Evolutionary conservation across 495 filamentous ascomycete genomes (phyloP).

Genomic region (Neurospora intermedia): DNA sequence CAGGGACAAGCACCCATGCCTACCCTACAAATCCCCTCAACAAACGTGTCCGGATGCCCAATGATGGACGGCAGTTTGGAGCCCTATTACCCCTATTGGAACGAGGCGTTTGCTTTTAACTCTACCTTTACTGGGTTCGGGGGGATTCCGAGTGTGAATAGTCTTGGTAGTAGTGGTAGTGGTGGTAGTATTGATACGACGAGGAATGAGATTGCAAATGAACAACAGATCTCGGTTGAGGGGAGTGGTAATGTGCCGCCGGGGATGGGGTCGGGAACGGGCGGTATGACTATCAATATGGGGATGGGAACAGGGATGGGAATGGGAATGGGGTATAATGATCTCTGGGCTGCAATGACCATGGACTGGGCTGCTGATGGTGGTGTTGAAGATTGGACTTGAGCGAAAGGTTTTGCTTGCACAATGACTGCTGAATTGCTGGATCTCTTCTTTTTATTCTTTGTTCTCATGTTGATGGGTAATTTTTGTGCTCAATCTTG

Average conservation of each 20-base stretch:
- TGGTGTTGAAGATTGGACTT: not conserved
- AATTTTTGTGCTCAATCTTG: not conserved
- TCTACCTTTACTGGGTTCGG: not conserved
- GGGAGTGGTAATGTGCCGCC: conserved; percentile 15
- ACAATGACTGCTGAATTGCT: not conserved
- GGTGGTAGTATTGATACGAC: not conserved
- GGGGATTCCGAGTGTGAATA: not conserved
- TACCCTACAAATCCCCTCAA: conserved; percentile 2
- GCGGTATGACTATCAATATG: not conserved
- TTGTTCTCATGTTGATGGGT: not conserved
- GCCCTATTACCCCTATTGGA: conserved; percentile 29
- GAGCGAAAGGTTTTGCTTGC: not conserved
- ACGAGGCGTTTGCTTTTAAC: conserved; percentile 17
- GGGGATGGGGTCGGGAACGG: conserved; percentile 24
- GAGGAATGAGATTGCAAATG: not conserved
- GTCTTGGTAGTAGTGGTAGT: not conserved
- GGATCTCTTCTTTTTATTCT: not conserved
- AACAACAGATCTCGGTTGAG: not conserved
- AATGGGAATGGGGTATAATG: conserved; percentile 1
- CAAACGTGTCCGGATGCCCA: conserved; percentile 21
- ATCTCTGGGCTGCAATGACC: conserved; percentile 16
- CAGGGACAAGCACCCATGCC: not conserved
- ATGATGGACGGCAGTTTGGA: conserved; percentile 38
- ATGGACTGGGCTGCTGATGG: conserved; percentile 8
- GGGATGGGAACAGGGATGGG: not conserved